Evolutionary conservation across 1,284 basidiomycete species (phyloP), one percentile per base, ranked within the genome.

Genomic region (Ganoderma sinense): DNA sequence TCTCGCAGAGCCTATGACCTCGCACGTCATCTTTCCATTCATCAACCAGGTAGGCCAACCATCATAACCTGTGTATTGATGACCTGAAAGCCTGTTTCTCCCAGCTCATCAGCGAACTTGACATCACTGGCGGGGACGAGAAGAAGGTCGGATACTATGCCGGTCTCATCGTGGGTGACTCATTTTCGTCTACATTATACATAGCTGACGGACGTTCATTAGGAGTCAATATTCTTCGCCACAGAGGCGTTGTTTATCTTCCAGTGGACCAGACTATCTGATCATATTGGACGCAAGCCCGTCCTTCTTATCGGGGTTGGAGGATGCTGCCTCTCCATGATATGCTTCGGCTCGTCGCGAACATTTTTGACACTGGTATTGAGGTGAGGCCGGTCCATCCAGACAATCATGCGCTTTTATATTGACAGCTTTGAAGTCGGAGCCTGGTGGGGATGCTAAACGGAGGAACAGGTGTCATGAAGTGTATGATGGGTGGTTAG

Each of bases 141-240:
- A 82, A 80, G 62, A 88, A 86, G 79, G 84, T 88, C 18, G 90
- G 88, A 4, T 91, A 90, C 75, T 92, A 89, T 74, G 89, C 87
- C 55, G 91, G 89, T 31, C 62, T 90, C n/a, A 86, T 90, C 67
- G 89, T 83, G 69, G 61, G 77, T 40, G 29, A 36, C 55, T 62
- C 68, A 45, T 55, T 20, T 68, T 51, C 43, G 39, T 33, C 16
- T 13, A 56, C 23, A 13, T 4, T 36, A 13, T 6, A n/a, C 11
- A 23, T 11, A 39, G 33, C 56, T 39, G 45, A 39, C n/a, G 5
- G 10, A 23, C 5, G n/a, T 48, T 23, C 13, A 20, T 10, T 36
- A 65, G 88, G 85, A 88, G 82, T 89, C 88, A 0, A 71, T 88
- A 6, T 90, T 89, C 81, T 90, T 86, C 71, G 79, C 84, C 2